phyloP scores from a whole-genome alignment of 2,329 filamentous ascomycete genomes.

The Didymella lethalis region DNA sequence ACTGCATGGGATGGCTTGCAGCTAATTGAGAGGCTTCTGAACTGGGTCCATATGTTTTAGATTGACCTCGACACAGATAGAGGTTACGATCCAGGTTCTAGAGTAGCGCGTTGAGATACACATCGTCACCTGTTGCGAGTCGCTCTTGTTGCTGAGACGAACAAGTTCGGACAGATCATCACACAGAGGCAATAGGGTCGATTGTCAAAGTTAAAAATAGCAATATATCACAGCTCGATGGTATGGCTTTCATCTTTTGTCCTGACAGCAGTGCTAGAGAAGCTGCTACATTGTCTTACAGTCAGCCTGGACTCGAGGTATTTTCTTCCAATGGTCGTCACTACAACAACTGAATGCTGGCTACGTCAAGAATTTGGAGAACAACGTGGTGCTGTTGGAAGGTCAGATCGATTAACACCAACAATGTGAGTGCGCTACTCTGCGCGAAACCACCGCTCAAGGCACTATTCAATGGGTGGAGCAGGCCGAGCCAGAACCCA shows the following conservation, averaged over 20 bases:
- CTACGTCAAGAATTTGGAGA: background rate
- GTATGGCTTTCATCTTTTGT: background rate
- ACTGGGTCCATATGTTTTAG: background rate
- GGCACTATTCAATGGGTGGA: no score
- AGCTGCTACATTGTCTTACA: no score
- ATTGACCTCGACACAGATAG: background rate
- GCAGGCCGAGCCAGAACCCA: background rate
- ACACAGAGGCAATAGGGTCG: background rate
- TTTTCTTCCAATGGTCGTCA: no score
- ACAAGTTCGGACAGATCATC: background rate
- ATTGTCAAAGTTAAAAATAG: background rate
- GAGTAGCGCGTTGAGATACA: background rate
- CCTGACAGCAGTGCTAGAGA: no score
- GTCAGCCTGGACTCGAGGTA: no score
- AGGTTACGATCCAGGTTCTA: no score
- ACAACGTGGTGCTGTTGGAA: background rate
- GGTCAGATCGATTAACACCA: background rate
- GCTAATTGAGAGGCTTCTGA: background rate
- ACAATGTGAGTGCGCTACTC: background rate
- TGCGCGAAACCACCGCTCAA: no score
- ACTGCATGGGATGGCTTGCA: background rate
- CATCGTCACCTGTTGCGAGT: background rate
- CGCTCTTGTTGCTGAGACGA: background rate
- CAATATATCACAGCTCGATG: background rate
- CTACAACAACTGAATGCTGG: no score